Percentiles rank a stretch among this genome's conserved stretches.
These are phyloP conservation scores for Globisporangium carolinianum DNA, from an alignment of 352 stramenopile genomes.

Conservation along the genomic window DNA sequence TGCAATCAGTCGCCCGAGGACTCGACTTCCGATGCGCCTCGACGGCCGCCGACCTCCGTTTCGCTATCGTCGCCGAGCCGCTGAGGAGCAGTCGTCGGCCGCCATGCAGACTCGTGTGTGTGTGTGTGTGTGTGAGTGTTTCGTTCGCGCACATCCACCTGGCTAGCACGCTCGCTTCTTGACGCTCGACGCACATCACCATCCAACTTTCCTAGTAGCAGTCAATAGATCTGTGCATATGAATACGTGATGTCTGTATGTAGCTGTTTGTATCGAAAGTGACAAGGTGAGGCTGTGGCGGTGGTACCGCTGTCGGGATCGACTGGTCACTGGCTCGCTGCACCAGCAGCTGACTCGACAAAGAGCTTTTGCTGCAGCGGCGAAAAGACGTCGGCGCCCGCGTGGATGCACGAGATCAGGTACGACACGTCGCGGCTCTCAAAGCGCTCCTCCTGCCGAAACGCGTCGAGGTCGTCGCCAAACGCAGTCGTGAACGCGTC, in stretches of 20 bases:
- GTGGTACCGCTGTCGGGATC: too few species aligned
- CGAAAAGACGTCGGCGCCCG: conserved; percentile 71
- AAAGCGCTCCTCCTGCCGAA: conserved; percentile 82
- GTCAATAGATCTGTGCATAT: too few species aligned
- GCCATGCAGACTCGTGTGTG: background rate
- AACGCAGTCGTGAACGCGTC: conserved; percentile 81
- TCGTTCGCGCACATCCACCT: too few species aligned
- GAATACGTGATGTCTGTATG: too few species aligned
- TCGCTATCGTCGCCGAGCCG: background rate
- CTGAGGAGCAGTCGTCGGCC: background rate
- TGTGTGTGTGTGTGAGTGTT: too few species aligned
- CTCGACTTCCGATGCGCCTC: background rate
- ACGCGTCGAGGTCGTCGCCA: conserved; percentile 77
- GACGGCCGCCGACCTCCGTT: background rate
- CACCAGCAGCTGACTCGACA: too few species aligned
- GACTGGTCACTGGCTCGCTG: too few species aligned
- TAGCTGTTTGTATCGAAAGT: too few species aligned
- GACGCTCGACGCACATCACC: too few species aligned
- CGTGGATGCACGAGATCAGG: conserved; percentile 87
- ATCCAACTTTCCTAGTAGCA: too few species aligned
- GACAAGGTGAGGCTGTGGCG: too few species aligned
- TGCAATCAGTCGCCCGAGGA: background rate
- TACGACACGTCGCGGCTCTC: conserved; percentile 83
- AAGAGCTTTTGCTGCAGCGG: conserved; percentile 82
- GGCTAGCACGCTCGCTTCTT: too few species aligned